phyloP scores from a whole-genome alignment of 176 grass and related monocot species.

The Juncus inflexus region DNA sequence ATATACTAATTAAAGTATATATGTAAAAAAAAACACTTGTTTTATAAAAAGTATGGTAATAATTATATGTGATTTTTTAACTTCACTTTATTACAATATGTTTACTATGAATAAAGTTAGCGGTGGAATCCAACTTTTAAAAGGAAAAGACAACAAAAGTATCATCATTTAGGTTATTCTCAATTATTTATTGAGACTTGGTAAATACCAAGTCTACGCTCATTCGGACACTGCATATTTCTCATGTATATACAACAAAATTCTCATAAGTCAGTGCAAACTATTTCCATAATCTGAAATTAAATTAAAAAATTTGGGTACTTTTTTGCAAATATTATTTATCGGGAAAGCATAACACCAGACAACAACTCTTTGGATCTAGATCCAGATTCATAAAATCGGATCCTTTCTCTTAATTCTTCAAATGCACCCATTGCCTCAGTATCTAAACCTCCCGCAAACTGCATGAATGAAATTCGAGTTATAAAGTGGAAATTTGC shows the following conservation, averaged over 20 bases:
- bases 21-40: too few relatives aligned
- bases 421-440: constrained; percentile 56
- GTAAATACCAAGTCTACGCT: constrained; percentile 10
- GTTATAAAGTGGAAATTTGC: not conserved
- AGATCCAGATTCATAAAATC: constrained; percentile 24
- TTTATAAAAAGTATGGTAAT: too few relatives aligned
- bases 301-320: constrained; percentile 10
- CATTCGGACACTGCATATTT: constrained; percentile 12
- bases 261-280: not conserved
- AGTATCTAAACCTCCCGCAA: constrained; percentile 50
- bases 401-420: constrained; percentile 45
- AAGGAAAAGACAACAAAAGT: not conserved
- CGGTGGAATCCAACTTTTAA: too few relatives aligned
- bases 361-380: constrained; percentile 22
- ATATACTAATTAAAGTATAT: too few relatives aligned
- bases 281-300: not conserved
- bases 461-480: constrained; percentile 26
- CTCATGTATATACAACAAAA: constrained; percentile 30
- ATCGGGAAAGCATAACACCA: constrained; percentile 27
- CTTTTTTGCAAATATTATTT: constrained; percentile 6
- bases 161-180: constrained; percentile 1
- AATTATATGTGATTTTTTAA: too few relatives aligned
- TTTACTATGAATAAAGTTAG: too few relatives aligned
- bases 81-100: too few relatives aligned
- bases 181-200: not conserved